phyloP scores from a whole-genome alignment of 2,329 filamentous ascomycete species.

The Claviceps paspali region DNA sequence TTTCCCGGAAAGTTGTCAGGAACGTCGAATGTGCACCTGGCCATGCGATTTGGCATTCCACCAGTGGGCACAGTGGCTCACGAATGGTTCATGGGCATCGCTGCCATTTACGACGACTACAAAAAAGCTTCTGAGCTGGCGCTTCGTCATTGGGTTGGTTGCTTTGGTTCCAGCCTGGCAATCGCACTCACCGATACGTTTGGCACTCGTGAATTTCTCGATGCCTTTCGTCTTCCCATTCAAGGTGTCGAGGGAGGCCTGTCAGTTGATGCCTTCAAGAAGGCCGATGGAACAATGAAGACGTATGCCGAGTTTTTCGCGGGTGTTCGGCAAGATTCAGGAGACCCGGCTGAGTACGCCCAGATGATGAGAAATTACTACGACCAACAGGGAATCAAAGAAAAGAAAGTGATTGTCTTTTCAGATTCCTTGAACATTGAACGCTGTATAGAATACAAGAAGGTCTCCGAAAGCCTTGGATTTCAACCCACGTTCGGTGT shows the following conservation, averaged over 20 bases:
- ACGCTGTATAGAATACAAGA: conserved; percentile 78
- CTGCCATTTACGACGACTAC: conserved; percentile 80
- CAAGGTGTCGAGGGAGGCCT: conserved; percentile 27
- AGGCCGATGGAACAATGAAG: conserved; percentile 26
- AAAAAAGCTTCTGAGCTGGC: conserved; percentile 70
- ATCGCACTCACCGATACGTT: conserved; percentile 96
- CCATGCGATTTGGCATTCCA: conserved; percentile 75
- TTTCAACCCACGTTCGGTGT: conserved; percentile 86
- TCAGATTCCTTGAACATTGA: conserved; percentile 92
- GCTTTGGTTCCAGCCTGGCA: conserved; percentile 70
- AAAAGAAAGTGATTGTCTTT: conserved; percentile 82
- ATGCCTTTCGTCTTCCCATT: conserved; percentile 59
- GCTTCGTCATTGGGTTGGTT: conserved; percentile 76
- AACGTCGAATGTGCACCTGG: conserved; percentile 93
- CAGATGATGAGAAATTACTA: conserved; percentile 72
- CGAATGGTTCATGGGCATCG: conserved; percentile 99
- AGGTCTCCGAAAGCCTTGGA: conserved; percentile 60
- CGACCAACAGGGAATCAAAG: conserved; percentile 55
- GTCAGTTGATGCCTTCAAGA: conserved; percentile 25
- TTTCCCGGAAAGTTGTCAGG: conserved; percentile 63
- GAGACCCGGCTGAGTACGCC: conserved; percentile 68
- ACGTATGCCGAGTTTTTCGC: conserved; percentile 72
- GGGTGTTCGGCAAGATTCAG: conserved; percentile 81
- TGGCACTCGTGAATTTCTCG: conserved; percentile 77
- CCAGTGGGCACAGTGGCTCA: conserved; percentile 85